These are phyloP conservation scores for Sporodiniella umbellata DNA, from an alignment of 371 early-diverging fungal genomes.

Conservation along the genomic window DNA sequence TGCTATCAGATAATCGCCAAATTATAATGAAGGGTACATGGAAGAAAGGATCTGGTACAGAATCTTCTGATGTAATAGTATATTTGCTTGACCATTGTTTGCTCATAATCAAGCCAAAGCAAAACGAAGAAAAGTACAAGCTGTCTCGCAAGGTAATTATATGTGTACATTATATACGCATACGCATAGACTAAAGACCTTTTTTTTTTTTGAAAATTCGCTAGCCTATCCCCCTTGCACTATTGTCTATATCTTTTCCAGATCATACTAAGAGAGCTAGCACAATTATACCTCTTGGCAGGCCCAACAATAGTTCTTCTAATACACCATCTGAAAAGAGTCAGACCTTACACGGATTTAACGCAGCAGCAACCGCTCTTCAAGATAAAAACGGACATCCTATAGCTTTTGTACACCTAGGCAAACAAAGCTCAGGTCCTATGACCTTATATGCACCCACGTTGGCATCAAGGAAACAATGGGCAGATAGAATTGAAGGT, in stretches of 20 bases:
- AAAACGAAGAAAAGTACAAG: constrained; percentile 40
- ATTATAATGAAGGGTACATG: constrained; percentile 79
- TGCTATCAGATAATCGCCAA: constrained; percentile 59
- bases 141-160: constrained; percentile 34
- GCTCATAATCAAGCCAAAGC: constrained; percentile 67
- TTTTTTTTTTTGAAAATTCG: background rate
- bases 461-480: constrained; percentile 73
- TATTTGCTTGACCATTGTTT: constrained; percentile 87
- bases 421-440: constrained; percentile 60
- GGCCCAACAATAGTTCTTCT: constrained; percentile 19
- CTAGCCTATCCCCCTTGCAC: constrained; percentile 75
- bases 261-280: constrained; percentile 48
- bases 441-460: constrained; percentile 74
- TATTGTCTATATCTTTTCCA: constrained; percentile 63
- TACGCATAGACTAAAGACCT: too few species aligned
- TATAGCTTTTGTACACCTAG: constrained; percentile 75
- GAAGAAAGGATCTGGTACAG: constrained; percentile 67
- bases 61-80: constrained; percentile 66
- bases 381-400: constrained; percentile 50
- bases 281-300: constrained; percentile 34
- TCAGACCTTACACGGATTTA: background rate
- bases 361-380: background rate
- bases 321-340: background rate
- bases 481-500: constrained; percentile 80
- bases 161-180: too few species aligned